Evolutionary conservation across 176 grass and related monocot species (phyloP).

Genomic region (Thalia dealbata): DNA sequence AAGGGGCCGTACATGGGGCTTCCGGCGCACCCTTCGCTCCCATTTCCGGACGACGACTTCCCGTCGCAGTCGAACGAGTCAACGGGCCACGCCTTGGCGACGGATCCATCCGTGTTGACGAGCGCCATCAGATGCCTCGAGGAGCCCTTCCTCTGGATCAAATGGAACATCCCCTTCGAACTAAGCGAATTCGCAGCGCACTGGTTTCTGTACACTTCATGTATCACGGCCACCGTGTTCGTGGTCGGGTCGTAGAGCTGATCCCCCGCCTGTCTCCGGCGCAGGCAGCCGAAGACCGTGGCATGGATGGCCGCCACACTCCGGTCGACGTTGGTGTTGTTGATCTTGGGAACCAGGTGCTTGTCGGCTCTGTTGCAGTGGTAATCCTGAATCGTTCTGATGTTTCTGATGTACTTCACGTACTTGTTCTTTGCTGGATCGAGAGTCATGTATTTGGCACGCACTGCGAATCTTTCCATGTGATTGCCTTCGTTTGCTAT

Average conservation of each 20-base stretch:
- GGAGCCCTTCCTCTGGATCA: constrained; percentile 80
- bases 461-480: constrained; percentile 84
- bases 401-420: constrained; percentile 87
- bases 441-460: constrained; percentile 96
- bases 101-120: constrained; percentile 74
- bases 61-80: constrained; percentile 25
- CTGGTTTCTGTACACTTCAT: constrained; percentile 76
- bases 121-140: constrained; percentile 84
- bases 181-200: constrained; percentile 73
- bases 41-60: constrained; percentile 10
- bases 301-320: constrained; percentile 82
- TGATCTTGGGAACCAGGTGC: constrained; percentile 89
- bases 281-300: constrained; percentile 82
- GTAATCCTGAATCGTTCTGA: constrained; percentile 86
- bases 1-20: constrained; percentile 41
- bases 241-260: constrained; percentile 58
- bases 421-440: constrained; percentile 93
- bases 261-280: constrained; percentile 47
- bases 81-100: constrained; percentile 83
- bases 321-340: constrained; percentile 90
- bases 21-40: constrained; percentile 20
- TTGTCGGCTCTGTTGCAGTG: constrained; percentile 84
- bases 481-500: constrained; percentile 94
- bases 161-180: constrained; percentile 89
- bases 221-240: constrained; percentile 56